Base-by-base conservation (phyloP, 176 grass and related monocot species). In the Bolboschoenus planiculmis region DNA sequence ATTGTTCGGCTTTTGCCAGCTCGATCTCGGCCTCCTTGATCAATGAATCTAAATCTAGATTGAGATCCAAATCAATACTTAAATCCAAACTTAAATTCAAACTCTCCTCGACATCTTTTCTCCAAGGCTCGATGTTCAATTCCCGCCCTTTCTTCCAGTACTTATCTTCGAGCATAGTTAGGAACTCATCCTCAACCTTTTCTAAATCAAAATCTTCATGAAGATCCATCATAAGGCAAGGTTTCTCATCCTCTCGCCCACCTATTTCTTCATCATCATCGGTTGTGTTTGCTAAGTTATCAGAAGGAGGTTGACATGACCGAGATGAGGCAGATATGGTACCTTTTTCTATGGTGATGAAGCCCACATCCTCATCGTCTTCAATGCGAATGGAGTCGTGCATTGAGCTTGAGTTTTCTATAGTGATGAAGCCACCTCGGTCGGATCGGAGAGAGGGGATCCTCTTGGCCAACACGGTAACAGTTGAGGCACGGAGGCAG, bases 301-400 rank as follows among this genome's bases (percentile, higher is more conserved):
- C 84, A 0, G 90, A 92, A 0, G 88, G 72, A 64, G 82, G 56
- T 23, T 78, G 66, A 42, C 67, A 1, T 1, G 90, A 89, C 26
- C 89, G 80, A 6, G 93, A 91, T 26, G 90, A 92, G 51, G 58
- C 58, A 47, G 58, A 82, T 65, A 91, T 85, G 18, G 78, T 91
- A 30, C 80, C 85, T 80, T 90, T 91, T 84, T 94, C 92, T 71
- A 97, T 94, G 1, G 95, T 97, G 85, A 97, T 97, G 88, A 91
- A 97, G 21, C 87, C 95, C 3, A 53, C 92, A n/a, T 92, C 90
- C 83, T 92, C 91, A 31, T 88, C 91, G 48, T 91, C 87, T 56
- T 91, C 87, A 23, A 81, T 60, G 15, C 72, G 74, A 47, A 87
- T 75, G 20, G 83, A 53, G 3, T 74, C 87, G 8, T 57, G 75